phyloP scores from a whole-genome alignment of 495 filamentous ascomycete species.

The Neurospora sp. region DNA sequence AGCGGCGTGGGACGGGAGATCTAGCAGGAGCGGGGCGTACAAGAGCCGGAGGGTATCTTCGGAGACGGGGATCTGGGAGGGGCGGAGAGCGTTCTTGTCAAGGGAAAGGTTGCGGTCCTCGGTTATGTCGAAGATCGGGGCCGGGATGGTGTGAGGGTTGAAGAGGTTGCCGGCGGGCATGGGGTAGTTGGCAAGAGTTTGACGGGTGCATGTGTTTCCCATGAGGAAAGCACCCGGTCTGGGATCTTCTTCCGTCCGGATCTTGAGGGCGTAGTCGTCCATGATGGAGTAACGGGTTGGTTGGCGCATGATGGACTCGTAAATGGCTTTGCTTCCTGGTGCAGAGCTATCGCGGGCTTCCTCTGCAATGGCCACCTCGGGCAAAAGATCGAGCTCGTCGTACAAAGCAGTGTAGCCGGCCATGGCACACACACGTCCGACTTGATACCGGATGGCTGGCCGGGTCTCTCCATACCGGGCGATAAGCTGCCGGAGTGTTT shows the following conservation, averaged over 20 bases:
- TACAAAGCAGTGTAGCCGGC: conserved; percentile 12
- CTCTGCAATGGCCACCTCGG: conserved; percentile 13
- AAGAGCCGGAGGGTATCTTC: conserved; percentile 2
- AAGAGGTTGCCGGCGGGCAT: background rate
- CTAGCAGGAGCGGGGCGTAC: conserved; percentile 2
- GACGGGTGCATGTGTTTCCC: background rate
- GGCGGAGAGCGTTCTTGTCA: background rate
- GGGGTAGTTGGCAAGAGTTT: background rate
- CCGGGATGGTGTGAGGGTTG: background rate
- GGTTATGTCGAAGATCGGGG: background rate
- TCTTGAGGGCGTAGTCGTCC: conserved; percentile 1
- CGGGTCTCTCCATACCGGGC: conserved; percentile 1
- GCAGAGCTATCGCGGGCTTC: conserved; percentile 7
- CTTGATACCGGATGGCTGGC: conserved; percentile 10
- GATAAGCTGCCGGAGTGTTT: conserved; percentile 22
- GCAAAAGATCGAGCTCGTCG: conserved; percentile 9
- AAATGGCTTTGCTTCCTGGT: background rate
- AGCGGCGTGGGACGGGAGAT: conserved; percentile 7
- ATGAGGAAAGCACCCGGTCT: background rate
- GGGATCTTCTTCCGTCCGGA: background rate
- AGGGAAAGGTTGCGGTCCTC: background rate
- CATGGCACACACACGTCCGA: conserved; percentile 12
- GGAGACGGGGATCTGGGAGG: background rate
- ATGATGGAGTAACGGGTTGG: background rate
- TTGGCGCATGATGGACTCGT: background rate